These are phyloP conservation scores for Ascochyta clinopodiicola DNA, from an alignment of 2,329 filamentous ascomycete species.

Conservation along the genomic window DNA sequence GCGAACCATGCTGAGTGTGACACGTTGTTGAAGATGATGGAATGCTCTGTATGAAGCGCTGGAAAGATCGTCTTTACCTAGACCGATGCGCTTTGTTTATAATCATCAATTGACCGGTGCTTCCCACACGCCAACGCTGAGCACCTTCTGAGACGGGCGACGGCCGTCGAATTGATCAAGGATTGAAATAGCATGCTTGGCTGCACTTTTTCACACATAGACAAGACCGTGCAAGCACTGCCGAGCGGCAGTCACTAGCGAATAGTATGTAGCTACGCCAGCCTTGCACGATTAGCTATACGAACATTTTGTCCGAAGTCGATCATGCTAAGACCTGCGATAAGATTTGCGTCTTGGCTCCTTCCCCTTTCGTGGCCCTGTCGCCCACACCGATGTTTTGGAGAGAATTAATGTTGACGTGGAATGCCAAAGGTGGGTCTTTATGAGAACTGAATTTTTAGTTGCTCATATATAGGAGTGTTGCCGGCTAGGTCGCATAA, in stretches of 20 bases:
- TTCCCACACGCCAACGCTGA: not conserved
- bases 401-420: not conserved
- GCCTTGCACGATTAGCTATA: slow-evolving; percentile 1
- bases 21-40: not conserved
- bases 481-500: too few relatives aligned
- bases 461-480: not conserved
- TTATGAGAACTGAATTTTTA: not conserved
- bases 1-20: slow-evolving; percentile 3
- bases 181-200: slow-evolving; percentile 10
- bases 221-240: slow-evolving; percentile 8
- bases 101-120: not conserved
- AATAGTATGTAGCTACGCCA: slow-evolving; percentile 1
- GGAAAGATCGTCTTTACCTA: not conserved
- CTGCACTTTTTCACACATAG: not conserved
- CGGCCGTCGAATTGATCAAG: not conserved
- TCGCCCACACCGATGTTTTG: slow-evolving; percentile 11
- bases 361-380: slow-evolving; percentile 13
- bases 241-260: slow-evolving; percentile 9
- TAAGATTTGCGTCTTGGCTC: slow-evolving; percentile 19
- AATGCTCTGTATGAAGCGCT: not conserved
- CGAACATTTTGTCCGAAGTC: slow-evolving; percentile 7
- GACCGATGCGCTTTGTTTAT: not conserved
- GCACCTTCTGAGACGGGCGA: slow-evolving; percentile 17
- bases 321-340: slow-evolving; percentile 21
- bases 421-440: not conserved